Evolutionary conservation across 2,329 filamentous ascomycete genomes (phyloP).

Genomic region (Onygenales sp.): DNA sequence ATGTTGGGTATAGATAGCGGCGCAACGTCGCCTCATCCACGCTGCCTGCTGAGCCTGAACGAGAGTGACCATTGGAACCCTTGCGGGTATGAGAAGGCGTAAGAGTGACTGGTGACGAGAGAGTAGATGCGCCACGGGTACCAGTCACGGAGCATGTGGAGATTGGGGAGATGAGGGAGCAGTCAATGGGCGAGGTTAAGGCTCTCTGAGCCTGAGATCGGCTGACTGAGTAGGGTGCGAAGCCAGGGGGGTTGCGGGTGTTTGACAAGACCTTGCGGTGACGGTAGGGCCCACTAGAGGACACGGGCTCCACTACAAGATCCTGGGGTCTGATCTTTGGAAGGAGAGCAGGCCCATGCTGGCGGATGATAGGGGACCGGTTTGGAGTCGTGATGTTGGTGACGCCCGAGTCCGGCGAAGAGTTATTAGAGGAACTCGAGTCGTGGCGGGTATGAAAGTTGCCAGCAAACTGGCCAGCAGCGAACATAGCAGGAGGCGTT

Average conservation of each 20-base stretch:
- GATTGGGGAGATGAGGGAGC: constrained; percentile 36
- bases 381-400: constrained; percentile 61
- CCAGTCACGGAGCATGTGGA: constrained; percentile 26
- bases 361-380: constrained; percentile 63
- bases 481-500: constrained; percentile 31
- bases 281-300: constrained; percentile 44
- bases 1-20: constrained; percentile 75
- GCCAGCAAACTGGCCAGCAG: constrained; percentile 23
- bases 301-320: constrained; percentile 57
- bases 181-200: constrained; percentile 37
- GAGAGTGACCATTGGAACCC: constrained; percentile 32
- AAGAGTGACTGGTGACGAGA: constrained; percentile 57
- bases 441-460: constrained; percentile 49
- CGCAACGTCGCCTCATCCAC: constrained; percentile 57
- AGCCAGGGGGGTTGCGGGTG: constrained; percentile 42
- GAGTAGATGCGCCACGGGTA: constrained; percentile 29
- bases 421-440: constrained; percentile 59
- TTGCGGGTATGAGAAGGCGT: constrained; percentile 33
- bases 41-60: constrained; percentile 58
- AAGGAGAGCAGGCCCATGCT: constrained; percentile 64
- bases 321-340: constrained; percentile 83
- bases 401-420: constrained; percentile 58
- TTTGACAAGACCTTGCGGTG: constrained; percentile 45
- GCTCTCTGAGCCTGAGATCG: constrained; percentile 37
- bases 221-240: constrained; percentile 40